Evolutionary conservation across 805 yeast species (phyloP).

Genomic region (Pichia manshurica): DNA sequence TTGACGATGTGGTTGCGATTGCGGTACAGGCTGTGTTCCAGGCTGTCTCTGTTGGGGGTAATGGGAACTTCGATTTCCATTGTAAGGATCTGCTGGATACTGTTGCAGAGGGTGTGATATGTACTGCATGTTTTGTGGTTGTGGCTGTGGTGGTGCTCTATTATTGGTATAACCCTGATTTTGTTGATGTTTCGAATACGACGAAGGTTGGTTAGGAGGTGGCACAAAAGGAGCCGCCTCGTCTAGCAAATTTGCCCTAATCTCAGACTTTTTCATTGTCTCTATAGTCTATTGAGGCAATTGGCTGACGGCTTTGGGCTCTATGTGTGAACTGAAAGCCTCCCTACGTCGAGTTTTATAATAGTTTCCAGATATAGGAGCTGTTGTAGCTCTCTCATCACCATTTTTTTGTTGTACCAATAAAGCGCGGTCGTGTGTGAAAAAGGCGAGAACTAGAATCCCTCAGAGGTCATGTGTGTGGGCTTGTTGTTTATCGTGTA

Average conservation of each 20-base stretch:
- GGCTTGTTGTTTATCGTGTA: too few species aligned
- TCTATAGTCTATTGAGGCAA: too few species aligned
- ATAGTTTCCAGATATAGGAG: neutral
- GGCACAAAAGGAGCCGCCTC: conserved; percentile 13
- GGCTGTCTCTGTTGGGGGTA: neutral
- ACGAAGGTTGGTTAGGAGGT: neutral
- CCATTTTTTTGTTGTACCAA: too few species aligned
- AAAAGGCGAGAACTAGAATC: too few species aligned
- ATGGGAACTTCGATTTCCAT: neutral
- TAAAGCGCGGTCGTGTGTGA: too few species aligned
- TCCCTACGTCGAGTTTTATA: neutral
- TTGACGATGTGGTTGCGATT: conserved; percentile 2
- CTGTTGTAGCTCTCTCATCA: too few species aligned
- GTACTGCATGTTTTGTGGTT: conserved; percentile 1
- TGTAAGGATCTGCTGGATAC: conserved; percentile 4
- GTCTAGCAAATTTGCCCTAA: conserved; percentile 23
- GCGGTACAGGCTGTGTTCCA: neutral
- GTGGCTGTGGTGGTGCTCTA: neutral
- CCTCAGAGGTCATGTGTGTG: too few species aligned
- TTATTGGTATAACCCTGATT: neutral
- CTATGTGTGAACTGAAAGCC: too few species aligned
- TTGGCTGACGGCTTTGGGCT: too few species aligned
- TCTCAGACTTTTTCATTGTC: conserved; percentile 20
- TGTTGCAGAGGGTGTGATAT: conserved; percentile 1
- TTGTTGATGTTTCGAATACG: neutral